Base-by-base conservation (phyloP, 2,329 filamentous ascomycete genomes). In the Pseudopyrenochaeta lycopersici region DNA sequence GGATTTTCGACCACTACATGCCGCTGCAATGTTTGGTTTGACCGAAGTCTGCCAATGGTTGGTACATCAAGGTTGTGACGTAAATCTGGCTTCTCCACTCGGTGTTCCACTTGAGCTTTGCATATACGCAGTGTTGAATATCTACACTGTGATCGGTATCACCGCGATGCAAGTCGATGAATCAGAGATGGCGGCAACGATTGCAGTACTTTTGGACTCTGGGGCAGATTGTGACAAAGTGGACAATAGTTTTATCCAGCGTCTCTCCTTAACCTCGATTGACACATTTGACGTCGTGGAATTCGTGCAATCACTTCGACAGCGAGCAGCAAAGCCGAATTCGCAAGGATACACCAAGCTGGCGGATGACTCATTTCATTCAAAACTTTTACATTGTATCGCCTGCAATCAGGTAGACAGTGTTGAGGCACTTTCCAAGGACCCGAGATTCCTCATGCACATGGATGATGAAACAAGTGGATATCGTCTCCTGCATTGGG, bases 1-100 rank as follows among this genome's bases (percentile, higher is more conserved):
- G 2, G 18, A 46, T n/a, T 46, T 46, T 17, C 31, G n/a, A 9
- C 18, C 43, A 10, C 31, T 46, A 36, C 43, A 46, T 29, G 43
- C 31, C n/a, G 43, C 43, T 18, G 18, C 31, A 10, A 23, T 46
- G 4, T 36, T 46, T 17, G 30, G 32, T 17, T 18, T 46, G n/a
- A 36, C 4, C 23, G 32, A 29, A 3, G 32, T 46, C 2, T 46
- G 43, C 29, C 30, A 31, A 30, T 46, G 43, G 43, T n/a, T 46
- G 2, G 10, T 46, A 11, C 14, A 18, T 15, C 31, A 46, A 38
- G 31, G 31, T 5, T 21, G 31, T 9, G 43, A 46, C 21, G 12
- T 46, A 7, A 38, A 46, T 38, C 1, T 21, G 12, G 15, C 35
- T 21, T 36, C 31, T 14, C 7, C 29, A 9, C 10, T 32, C 14